Evolutionary conservation across 1,139 yeast genomes (phyloP), one percentile per base, ranked within the genome.

Genomic region (Pichia sp.): DNA sequence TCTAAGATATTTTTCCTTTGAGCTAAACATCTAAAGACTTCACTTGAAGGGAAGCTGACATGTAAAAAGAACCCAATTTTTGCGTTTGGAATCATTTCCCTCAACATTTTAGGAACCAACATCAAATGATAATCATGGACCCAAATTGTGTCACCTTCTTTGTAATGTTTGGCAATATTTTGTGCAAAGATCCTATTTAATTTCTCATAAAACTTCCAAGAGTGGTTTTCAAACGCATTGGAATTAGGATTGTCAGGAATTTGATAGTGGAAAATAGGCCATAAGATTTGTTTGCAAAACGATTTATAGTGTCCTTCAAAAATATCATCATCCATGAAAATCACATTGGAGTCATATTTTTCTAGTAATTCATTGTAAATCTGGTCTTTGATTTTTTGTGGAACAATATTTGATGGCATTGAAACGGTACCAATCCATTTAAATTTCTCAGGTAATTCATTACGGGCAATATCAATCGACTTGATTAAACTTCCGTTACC

Each of bases 181-280:
- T 88, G 85, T 0, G 97, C 97, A 56, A 90, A 76, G 44, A 77
- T 65, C 60, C 83, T 87, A 58, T 92, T 92, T 53, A 90, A 71
- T 3, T 72, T 67, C 53, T 77, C 78, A 62, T 92, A 92, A 57
- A 84, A 82, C 37, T 79, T 79, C 96, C 97, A 92, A 0, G 96
- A 85, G 61, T 88, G 95, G 52, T 87, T 97, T 62, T 90, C 96
- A 63, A 90, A 92, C 0, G 95, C 95, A 62, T 88, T 88, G 2
- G 95, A 82, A 55, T 85, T 86, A 42, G 97, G 95, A 57, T 88
- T 82, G 62, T 92, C 97, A 0, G 98, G 98, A 39, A 90, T 87
- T 62, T 92, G 96, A 61, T 92, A 94, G 60, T 92, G 98, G 52
- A 94, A 71, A 2, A 97, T 86, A 29, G 98, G 98, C 97, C 98